Conservation (phyloP, 768 basidiomycete species). For the Pulveroboletus sp. region DNA sequence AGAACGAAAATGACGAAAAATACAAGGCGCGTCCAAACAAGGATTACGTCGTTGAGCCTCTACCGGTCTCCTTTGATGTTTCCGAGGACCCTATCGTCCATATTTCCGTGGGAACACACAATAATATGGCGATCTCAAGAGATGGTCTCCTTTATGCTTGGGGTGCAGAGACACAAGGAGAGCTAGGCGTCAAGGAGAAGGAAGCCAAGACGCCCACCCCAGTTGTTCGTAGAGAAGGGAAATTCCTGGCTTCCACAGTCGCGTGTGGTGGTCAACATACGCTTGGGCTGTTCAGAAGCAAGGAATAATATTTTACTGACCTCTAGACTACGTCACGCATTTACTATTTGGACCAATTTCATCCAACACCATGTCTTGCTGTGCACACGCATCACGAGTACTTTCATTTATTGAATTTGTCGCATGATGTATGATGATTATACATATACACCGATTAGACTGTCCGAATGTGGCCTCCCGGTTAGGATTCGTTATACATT, state of each 20-base stretch:
- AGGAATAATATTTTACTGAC: slow-evolving; percentile 28
- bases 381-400: slow-evolving; percentile 17
- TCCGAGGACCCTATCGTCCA: slow-evolving; percentile 60
- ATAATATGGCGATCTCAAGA: slow-evolving; percentile 66
- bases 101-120: slow-evolving; percentile 68
- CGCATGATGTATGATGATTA: slow-evolving; percentile 14
- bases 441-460: slow-evolving; percentile 8
- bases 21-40: slow-evolving; percentile 50
- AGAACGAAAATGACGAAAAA: slow-evolving; percentile 64
- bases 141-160: slow-evolving; percentile 71
- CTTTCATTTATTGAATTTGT: slow-evolving; percentile 17
- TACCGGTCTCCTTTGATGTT: slow-evolving; percentile 63
- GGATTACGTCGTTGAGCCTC: slow-evolving; percentile 66
- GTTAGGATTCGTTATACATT: too few species aligned
- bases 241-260: slow-evolving; percentile 48
- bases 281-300: slow-evolving; percentile 68
- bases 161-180: slow-evolving; percentile 78
- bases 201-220: slow-evolving; percentile 62
- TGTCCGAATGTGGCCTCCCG: too few species aligned
- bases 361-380: slow-evolving; percentile 13
- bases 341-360: slow-evolving; percentile 20
- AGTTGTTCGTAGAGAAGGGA: slow-evolving; percentile 71
- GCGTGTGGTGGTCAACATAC: slow-evolving; percentile 82
- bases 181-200: slow-evolving; percentile 63
- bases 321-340: slow-evolving; percentile 12